Evolutionary conservation across 768 basidiomycete species (phyloP).

Genomic region (Mycena rosella): DNA sequence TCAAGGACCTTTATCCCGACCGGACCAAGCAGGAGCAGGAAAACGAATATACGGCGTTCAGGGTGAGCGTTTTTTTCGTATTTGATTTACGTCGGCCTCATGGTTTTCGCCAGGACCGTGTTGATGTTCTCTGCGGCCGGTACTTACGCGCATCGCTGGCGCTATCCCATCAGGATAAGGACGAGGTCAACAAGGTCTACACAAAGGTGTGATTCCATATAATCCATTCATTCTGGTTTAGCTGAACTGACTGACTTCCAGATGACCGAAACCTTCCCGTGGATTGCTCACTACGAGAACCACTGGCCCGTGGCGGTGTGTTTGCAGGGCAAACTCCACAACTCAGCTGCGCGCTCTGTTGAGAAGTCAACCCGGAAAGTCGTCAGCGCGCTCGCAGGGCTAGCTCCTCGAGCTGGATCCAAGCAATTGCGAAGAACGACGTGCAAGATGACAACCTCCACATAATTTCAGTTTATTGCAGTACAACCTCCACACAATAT

Average conservation of each 20-base stretch:
- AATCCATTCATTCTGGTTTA: neutral
- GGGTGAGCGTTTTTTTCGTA: conserved; percentile 2
- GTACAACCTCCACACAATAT: too few relatives aligned
- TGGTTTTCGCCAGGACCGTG: neutral
- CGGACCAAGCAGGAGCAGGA: neutral
- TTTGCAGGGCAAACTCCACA: conserved; percentile 22
- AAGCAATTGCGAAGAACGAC: neutral
- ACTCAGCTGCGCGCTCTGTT: conserved; percentile 9
- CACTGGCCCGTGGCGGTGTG: conserved; percentile 14
- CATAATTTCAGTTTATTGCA: neutral
- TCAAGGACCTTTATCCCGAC: conserved; percentile 5
- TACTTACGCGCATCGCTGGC: conserved; percentile 7
- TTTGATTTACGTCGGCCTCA: neutral
- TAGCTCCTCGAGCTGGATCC: neutral
- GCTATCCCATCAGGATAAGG: neutral
- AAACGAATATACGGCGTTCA: conserved; percentile 7
- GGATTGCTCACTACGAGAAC: conserved; percentile 1
- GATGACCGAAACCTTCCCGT: conserved; percentile 8
- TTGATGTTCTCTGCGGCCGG: neutral
- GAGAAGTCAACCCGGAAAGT: conserved; percentile 2
- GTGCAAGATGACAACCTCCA: neutral
- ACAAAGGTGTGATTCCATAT: neutral
- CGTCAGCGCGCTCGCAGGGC: neutral
- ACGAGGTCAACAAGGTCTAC: neutral
- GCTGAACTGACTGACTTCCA: conserved; percentile 9